Conservation (phyloP, 768 basidiomycete genomes). For the Tubosaeta sp. region DNA sequence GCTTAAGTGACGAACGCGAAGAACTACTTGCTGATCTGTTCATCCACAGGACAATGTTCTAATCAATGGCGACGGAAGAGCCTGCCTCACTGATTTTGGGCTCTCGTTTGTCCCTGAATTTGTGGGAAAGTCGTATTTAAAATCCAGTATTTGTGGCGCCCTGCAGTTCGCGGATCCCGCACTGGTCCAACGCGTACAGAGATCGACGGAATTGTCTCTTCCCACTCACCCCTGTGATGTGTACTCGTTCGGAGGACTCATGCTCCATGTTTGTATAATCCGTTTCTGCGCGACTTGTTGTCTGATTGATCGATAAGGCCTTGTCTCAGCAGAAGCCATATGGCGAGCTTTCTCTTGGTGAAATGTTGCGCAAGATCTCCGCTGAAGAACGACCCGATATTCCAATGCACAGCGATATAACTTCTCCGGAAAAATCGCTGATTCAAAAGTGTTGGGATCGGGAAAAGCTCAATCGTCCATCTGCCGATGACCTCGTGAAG, state of each 20-base stretch:
- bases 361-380: not conserved
- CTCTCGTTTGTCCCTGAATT: conserved; percentile 30
- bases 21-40: not conserved
- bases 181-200: conserved; percentile 7
- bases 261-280: conserved; percentile 22
- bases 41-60: conserved; percentile 38
- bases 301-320: conserved; percentile 17
- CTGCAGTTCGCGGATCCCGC: conserved; percentile 46
- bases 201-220: not conserved
- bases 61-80: conserved; percentile 35
- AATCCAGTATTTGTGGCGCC: conserved; percentile 33
- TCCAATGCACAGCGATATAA: conserved; percentile 1
- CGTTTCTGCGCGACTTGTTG: not conserved
- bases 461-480: conserved; percentile 15
- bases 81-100: conserved; percentile 49
- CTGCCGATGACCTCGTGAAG: conserved; percentile 5
- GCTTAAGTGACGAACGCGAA: not conserved
- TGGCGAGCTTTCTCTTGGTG: not conserved
- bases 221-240: conserved; percentile 22
- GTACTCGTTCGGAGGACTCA: conserved; percentile 36
- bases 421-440: not conserved
- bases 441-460: conserved; percentile 19
- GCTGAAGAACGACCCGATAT: conserved; percentile 13
- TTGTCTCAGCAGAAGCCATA: conserved; percentile 20
- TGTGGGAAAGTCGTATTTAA: conserved; percentile 25